These are phyloP conservation scores for Penicillium sp. DNA, from an alignment of 2,329 filamentous ascomycete species.

Conservation along the genomic window DNA sequence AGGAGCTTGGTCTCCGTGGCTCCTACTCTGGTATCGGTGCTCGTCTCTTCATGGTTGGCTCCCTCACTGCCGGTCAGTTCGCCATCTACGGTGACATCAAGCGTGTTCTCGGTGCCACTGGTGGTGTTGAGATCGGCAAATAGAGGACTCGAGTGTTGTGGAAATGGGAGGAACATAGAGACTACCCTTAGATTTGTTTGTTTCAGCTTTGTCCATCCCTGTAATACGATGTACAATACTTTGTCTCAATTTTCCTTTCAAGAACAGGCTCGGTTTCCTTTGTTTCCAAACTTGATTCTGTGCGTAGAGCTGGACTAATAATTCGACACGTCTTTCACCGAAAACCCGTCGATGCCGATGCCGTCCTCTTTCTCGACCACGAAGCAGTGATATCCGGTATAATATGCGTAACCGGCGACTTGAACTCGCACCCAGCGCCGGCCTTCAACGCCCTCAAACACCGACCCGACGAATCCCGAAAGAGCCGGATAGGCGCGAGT, in stretches of 20 bases:
- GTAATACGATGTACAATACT: constrained; percentile 27
- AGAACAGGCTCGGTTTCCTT: constrained; percentile 22
- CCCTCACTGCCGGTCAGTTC: constrained; percentile 76
- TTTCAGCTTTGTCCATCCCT: constrained; percentile 26
- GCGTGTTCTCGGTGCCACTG: constrained; percentile 66
- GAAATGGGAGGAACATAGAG: constrained; percentile 25
- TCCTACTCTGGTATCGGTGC: constrained; percentile 80
- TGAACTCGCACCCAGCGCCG: constrained; percentile 2
- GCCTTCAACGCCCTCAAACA: constrained; percentile 1
- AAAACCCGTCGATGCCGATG: constrained; percentile 12
- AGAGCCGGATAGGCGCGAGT: constrained; percentile 11
- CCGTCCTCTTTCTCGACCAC: constrained; percentile 14
- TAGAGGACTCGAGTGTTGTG: constrained; percentile 30
- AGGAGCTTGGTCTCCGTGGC: constrained; percentile 77
- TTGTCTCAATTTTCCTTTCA: constrained; percentile 23
- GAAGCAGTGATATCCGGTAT: constrained; percentile 15
- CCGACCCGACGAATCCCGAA: constrained; percentile 14
- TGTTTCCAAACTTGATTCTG: constrained; percentile 8
- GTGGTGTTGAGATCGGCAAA: constrained; percentile 70
- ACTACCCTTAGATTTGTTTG: constrained; percentile 25
- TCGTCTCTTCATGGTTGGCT: constrained; percentile 54
- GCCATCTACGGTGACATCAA: constrained; percentile 81
- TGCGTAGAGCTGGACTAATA: neutral
- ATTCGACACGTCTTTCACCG: constrained; percentile 6
- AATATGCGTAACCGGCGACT: constrained; percentile 15